phyloP scores from a whole-genome alignment of 192 early-diverging fungal genomes.

The Spizellomyces punctatus region DNA sequence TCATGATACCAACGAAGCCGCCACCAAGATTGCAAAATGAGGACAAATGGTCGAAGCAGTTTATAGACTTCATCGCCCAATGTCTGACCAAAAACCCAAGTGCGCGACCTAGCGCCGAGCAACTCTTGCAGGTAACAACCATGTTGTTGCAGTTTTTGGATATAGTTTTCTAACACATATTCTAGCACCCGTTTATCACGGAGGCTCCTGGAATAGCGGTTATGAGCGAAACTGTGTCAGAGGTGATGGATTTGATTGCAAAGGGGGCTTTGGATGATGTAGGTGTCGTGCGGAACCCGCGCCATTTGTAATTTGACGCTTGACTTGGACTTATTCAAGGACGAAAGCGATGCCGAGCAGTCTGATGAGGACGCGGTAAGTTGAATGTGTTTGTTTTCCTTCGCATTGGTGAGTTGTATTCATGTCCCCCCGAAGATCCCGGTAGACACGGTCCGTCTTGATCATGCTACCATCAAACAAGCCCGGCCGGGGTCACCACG shows the following conservation, averaged over 20 bases:
- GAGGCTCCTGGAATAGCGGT: constrained; percentile 23
- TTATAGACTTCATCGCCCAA: constrained; percentile 53
- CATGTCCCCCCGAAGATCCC: background rate
- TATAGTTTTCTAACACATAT: background rate
- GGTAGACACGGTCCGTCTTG: background rate
- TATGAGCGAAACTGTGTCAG: constrained; percentile 21
- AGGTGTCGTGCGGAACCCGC: background rate
- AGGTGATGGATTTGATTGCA: constrained; percentile 35
- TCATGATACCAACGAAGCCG: constrained; percentile 65
- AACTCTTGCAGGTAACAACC: constrained; percentile 43
- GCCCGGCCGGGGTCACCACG: background rate
- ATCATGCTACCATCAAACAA: constrained; percentile 16
- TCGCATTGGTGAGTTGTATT: too few species aligned
- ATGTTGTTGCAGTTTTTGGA: background rate
- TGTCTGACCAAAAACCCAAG: constrained; percentile 64
- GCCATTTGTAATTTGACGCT: too few species aligned
- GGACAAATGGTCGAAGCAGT: constrained; percentile 43
- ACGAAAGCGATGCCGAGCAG: constrained; percentile 25
- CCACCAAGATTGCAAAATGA: constrained; percentile 57
- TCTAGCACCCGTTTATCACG: constrained; percentile 50
- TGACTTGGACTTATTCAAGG: background rate
- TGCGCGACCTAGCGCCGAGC: constrained; percentile 48
- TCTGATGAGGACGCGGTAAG: constrained; percentile 25
- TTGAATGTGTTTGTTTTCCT: background rate
- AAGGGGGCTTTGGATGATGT: constrained; percentile 32